Conservation (phyloP, 257 asterid species). For the Osmanthus fragrans region DNA sequence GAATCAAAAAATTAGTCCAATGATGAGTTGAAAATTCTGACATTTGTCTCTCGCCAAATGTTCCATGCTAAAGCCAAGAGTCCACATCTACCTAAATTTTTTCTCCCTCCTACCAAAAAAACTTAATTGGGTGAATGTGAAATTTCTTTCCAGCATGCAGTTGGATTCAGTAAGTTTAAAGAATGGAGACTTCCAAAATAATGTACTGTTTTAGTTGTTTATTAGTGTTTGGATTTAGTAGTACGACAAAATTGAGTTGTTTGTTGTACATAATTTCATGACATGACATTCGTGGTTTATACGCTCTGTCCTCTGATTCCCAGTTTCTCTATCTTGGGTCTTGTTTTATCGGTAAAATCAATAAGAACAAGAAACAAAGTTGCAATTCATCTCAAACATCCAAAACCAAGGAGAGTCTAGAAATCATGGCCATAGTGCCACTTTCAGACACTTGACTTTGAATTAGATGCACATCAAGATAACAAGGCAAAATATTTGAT, state of each 20-base stretch:
- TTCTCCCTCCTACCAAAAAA: too few relatives aligned
- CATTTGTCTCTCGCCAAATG: too few relatives aligned
- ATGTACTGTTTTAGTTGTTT: too few relatives aligned
- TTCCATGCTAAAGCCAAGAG: too few relatives aligned
- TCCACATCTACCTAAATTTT: too few relatives aligned
- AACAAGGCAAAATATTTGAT: conserved; percentile 5
- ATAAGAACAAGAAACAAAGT: conserved; percentile 2
- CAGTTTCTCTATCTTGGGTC: neutral
- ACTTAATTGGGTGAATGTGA: too few relatives aligned
- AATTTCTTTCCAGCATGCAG: too few relatives aligned
- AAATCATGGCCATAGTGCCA: conserved; percentile 10
- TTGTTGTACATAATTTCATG: neutral
- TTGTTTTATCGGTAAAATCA: conserved; percentile 1
- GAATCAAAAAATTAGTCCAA: too few relatives aligned
- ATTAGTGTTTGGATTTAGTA: neutral
- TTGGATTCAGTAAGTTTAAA: too few relatives aligned
- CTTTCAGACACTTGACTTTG: conserved; percentile 10
- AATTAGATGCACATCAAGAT: conserved; percentile 16
- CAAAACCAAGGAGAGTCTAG: neutral
- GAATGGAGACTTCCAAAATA: too few relatives aligned
- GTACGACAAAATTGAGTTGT: neutral
- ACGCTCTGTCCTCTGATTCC: conserved; percentile 8
- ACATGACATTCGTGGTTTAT: neutral
- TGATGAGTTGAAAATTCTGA: too few relatives aligned
- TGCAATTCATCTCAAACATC: conserved; percentile 3